phyloP scores from a whole-genome alignment of 1,284 basidiomycete genomes.

The Cutaneotrichosporon sp. region DNA sequence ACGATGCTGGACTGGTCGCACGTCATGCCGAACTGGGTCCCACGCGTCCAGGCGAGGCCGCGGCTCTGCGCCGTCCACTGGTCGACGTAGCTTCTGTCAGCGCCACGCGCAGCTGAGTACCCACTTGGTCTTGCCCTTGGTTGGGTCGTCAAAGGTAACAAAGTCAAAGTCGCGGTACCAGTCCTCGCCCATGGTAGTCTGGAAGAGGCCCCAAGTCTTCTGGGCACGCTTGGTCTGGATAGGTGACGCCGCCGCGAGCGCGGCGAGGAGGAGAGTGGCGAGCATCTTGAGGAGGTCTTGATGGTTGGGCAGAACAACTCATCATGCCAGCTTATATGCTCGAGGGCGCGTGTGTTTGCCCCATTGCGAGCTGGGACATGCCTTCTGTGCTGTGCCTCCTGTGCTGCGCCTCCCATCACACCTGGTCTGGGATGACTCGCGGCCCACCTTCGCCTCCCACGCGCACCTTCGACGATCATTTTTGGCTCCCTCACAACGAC shows the following conservation, averaged over 20 bases:
- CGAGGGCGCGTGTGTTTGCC: background rate
- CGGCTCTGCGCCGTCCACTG: background rate
- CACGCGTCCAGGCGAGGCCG: conserved; percentile 14
- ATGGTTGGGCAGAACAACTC: background rate
- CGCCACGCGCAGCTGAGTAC: background rate
- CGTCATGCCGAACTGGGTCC: conserved; percentile 31
- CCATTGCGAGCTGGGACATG: too few species aligned
- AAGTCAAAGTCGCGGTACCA: conserved; percentile 13
- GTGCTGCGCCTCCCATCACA: background rate
- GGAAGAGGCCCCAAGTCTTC: background rate
- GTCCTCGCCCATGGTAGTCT: conserved; percentile 9
- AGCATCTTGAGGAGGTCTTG: background rate
- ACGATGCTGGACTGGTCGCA: conserved; percentile 33
- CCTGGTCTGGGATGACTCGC: too few species aligned
- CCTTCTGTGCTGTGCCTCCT: too few species aligned
- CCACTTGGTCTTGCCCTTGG: conserved; percentile 16
- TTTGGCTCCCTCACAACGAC: background rate
- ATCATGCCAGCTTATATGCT: background rate
- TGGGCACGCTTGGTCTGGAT: background rate
- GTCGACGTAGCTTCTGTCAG: background rate
- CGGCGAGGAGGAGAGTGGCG: background rate
- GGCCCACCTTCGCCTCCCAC: too few species aligned
- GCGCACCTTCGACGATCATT: background rate
- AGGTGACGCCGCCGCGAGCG: background rate
- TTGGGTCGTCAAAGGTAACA: conserved; percentile 16